These are phyloP conservation scores for Choanephora cucurbitarum DNA, from an alignment of 371 early-diverging fungal species.

Conservation along the genomic window DNA sequence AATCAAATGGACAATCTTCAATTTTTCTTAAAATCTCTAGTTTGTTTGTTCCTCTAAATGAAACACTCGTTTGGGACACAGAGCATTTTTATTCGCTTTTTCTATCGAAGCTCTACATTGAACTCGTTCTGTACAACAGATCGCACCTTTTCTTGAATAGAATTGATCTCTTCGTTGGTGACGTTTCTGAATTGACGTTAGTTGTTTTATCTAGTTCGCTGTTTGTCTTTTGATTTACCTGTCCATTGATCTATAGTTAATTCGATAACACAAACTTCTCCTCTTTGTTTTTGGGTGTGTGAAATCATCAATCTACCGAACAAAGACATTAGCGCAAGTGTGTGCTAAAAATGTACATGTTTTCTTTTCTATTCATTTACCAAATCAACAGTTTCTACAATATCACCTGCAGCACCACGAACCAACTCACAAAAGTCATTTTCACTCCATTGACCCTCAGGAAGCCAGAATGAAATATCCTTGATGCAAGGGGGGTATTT, in stretches of 20 bases:
- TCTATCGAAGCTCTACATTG: slow-evolving; percentile 77
- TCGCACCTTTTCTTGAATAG: slow-evolving; percentile 82
- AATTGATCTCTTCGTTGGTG: slow-evolving; percentile 93
- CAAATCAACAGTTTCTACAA: slow-evolving; percentile 88
- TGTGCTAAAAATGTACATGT: too few species aligned
- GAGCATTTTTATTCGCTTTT: too few species aligned
- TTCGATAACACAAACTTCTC: slow-evolving; percentile 88
- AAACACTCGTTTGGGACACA: too few species aligned
- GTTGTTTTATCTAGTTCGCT: background rate
- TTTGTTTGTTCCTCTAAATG: too few species aligned
- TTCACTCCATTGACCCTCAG: slow-evolving; percentile 71
- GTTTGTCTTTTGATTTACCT: slow-evolving; percentile 38
- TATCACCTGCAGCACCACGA: slow-evolving; percentile 90
- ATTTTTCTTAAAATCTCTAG: too few species aligned
- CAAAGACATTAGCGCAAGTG: background rate
- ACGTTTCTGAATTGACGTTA: slow-evolving; percentile 63
- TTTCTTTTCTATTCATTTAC: slow-evolving; percentile 54
- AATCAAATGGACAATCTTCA: too few species aligned
- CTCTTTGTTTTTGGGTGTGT: slow-evolving; percentile 81
- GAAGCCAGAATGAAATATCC: slow-evolving; percentile 94
- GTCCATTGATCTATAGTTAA: slow-evolving; percentile 92
- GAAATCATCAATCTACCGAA: slow-evolving; percentile 81
- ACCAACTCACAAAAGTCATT: slow-evolving; percentile 94
- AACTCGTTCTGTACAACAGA: slow-evolving; percentile 64
- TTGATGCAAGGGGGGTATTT: slow-evolving; percentile 88